Evolutionary conservation across 257 asterid genomes (phyloP).

Genomic region (Nicotiana undulata): DNA sequence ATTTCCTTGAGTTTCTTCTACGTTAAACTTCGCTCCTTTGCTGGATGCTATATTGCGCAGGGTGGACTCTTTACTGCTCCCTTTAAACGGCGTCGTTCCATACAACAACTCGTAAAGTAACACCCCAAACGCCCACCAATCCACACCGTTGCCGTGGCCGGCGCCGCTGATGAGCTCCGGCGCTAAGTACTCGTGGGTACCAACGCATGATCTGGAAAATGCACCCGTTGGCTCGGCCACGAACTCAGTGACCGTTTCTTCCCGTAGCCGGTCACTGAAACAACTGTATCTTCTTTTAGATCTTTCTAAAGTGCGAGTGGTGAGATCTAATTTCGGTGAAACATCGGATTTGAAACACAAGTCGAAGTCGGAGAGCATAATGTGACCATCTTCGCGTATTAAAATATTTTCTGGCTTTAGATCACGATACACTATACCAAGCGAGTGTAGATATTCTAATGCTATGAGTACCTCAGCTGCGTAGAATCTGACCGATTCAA

Average conservation of each 20-base stretch:
- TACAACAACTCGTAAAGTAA: conserved; percentile 54
- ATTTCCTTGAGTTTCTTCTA: conserved; percentile 18
- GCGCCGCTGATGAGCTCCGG: conserved; percentile 63
- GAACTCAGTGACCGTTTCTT: conserved; percentile 57
- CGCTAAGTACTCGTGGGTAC: conserved; percentile 81
- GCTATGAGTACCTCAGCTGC: conserved; percentile 70
- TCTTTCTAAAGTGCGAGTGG: conserved; percentile 7
- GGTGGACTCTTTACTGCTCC: conserved; percentile 76
- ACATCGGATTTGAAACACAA: conserved; percentile 55
- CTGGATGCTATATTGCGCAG: conserved; percentile 81
- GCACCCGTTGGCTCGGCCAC: conserved; percentile 73
- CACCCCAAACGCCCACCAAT: conserved; percentile 96
- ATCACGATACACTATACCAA: conserved; percentile 82
- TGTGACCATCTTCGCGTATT: conserved; percentile 75
- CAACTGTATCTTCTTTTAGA: conserved; percentile 10
- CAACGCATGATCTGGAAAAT: conserved; percentile 78
- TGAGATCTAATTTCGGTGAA: conserved; percentile 38
- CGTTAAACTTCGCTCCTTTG: conserved; percentile 48
- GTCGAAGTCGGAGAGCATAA: conserved; percentile 82
- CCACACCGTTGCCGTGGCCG: conserved; percentile 94
- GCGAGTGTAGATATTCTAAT: conserved; percentile 62
- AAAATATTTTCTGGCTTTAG: conserved; percentile 74
- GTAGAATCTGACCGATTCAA: conserved; percentile 60
- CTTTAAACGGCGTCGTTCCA: conserved; percentile 82
- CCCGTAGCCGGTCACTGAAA: conserved; percentile 13